Percentiles rank a stretch among this genome's conserved stretches.
These are phyloP conservation scores for Sphenostylis stenocarpa DNA, from an alignment of 306 rosid genomes.

Conservation along the genomic window DNA sequence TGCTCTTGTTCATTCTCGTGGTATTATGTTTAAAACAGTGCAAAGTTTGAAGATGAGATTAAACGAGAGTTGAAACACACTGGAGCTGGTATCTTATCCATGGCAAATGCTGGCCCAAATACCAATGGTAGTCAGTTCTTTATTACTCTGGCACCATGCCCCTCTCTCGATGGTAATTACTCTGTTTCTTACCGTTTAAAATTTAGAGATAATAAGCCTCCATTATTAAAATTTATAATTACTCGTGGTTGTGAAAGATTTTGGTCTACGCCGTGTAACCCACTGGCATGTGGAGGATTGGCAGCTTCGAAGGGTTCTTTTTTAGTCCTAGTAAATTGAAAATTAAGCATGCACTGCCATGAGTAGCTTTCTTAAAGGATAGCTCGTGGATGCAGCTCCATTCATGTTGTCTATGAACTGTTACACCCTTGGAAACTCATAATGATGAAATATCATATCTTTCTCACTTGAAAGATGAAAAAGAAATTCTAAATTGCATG, in stretches of 20 bases:
- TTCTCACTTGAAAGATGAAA: background rate
- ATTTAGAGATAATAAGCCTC: background rate
- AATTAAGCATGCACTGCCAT: background rate
- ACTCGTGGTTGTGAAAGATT: background rate
- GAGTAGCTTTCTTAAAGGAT: background rate
- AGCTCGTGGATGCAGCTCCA: background rate
- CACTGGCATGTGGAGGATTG: slow-evolving; percentile 7
- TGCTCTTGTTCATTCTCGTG: background rate
- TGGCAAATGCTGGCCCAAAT: slow-evolving; percentile 98
- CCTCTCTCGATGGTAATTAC: slow-evolving; percentile 83
- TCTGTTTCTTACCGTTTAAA: background rate
- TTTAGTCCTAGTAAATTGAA: background rate
- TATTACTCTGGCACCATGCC: slow-evolving; percentile 92
- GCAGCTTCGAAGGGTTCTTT: background rate
- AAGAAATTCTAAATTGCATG: background rate
- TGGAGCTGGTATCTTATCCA: slow-evolving; percentile 96
- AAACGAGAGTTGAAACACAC: slow-evolving; percentile 91
- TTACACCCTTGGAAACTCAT: background rate
- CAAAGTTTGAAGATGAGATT: slow-evolving; percentile 93
- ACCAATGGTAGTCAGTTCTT: slow-evolving; percentile 97
- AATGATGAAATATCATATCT: background rate
- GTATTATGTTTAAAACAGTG: slow-evolving; percentile 41
- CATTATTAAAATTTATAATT: background rate
- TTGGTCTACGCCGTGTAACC: background rate
- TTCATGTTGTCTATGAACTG: slow-evolving; percentile 6